Conservation (phyloP, 1,284 basidiomycete genomes). For the Trametes polyzona region DNA sequence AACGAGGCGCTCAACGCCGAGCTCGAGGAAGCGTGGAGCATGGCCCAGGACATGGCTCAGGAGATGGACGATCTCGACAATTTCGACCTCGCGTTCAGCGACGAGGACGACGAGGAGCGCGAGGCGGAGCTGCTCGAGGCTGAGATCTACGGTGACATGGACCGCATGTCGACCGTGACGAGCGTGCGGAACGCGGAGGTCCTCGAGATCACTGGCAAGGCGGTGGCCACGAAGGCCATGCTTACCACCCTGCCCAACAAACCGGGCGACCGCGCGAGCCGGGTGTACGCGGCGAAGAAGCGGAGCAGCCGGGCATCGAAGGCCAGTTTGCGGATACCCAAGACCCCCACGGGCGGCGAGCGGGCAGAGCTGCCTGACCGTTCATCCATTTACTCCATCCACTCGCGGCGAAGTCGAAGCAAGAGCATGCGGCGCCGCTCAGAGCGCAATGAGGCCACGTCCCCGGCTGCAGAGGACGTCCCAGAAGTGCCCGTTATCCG, state of each 20-base stretch:
- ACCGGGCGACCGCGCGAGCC: constrained; percentile 32
- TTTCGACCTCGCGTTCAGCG: constrained; percentile 35
- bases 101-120: constrained; percentile 32
- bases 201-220: constrained; percentile 38
- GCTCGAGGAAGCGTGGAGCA: constrained; percentile 79
- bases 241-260: constrained; percentile 27
- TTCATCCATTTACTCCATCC: constrained; percentile 19
- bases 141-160: constrained; percentile 29
- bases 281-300: constrained; percentile 60
- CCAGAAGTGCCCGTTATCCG: constrained; percentile 29
- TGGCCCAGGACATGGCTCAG: constrained; percentile 70
- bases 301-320: constrained; percentile 61
- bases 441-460: constrained; percentile 12
- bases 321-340: constrained; percentile 58
- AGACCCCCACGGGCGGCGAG: constrained; percentile 22
- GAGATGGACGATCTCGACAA: constrained; percentile 62
- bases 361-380: constrained; percentile 22
- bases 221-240: constrained; percentile 37
- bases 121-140: constrained; percentile 40
- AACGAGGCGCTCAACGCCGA: constrained; percentile 65
- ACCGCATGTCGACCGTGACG: constrained; percentile 23
- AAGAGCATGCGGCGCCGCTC: constrained; percentile 28
- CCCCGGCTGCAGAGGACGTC: constrained; percentile 7
- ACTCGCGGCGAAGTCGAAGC: constrained; percentile 26
- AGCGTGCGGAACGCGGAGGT: constrained; percentile 37